Evolutionary conservation across 257 asterid species (phyloP).

Genomic region (Solanum virginianum): DNA sequence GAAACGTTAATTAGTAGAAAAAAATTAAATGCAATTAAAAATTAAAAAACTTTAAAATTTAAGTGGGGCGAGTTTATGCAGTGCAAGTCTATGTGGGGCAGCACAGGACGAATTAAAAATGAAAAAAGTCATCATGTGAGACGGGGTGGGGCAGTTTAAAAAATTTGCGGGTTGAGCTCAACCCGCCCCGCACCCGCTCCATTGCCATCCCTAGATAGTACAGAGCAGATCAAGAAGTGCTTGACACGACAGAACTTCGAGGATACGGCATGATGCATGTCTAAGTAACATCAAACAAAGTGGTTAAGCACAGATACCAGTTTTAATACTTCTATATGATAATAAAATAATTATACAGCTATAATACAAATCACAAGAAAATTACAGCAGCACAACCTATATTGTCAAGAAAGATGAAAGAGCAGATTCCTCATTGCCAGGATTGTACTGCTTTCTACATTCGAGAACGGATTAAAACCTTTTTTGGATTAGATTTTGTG

Average conservation of each 20-base stretch:
- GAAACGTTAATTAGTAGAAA: no score
- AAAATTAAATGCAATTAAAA: no score
- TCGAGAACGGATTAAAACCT: slow-evolving; percentile 58
- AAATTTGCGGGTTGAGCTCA: no score
- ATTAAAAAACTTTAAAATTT: no score
- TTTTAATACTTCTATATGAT: not conserved
- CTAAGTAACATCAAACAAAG: not conserved
- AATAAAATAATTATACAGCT: not conserved
- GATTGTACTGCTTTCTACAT: slow-evolving; percentile 12
- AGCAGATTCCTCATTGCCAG: not conserved
- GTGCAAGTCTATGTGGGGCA: no score
- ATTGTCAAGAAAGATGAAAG: not conserved
- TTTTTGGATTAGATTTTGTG: slow-evolving; percentile 12
- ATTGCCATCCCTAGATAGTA: not conserved
- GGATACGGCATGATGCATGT: not conserved
- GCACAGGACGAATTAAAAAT: fast-evolving
- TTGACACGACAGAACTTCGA: not conserved
- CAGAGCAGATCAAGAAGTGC: not conserved
- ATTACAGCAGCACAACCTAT: not conserved
- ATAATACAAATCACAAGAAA: not conserved
- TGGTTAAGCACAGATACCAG: not conserved
- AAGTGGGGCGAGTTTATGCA: no score
- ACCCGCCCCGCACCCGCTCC: no score
- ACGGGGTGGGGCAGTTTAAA: no score
- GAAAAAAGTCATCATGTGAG: no score